Evolutionary conservation across 2,329 filamentous ascomycete genomes (phyloP).

Genomic region (Colletotrichum zoysiae): DNA sequence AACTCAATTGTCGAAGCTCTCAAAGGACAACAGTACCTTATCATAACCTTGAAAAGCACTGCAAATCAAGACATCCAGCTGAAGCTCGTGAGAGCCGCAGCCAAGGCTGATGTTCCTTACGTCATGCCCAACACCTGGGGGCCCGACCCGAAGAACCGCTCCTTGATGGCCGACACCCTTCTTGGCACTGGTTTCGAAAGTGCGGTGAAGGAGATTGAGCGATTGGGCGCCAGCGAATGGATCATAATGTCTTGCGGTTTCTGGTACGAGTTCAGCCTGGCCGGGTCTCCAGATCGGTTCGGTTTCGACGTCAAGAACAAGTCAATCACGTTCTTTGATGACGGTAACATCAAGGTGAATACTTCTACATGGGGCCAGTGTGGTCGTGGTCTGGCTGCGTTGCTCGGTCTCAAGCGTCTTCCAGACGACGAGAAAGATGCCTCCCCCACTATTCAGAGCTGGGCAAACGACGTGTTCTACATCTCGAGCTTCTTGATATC

Average conservation of each 20-base stretch:
- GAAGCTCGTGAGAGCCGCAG: constrained; percentile 63
- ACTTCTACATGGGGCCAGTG: constrained; percentile 71
- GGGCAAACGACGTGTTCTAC: constrained; percentile 62
- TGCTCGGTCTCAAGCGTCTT: constrained; percentile 56
- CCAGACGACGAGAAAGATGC: constrained; percentile 39
- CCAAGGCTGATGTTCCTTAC: constrained; percentile 63
- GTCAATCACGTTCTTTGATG: constrained; percentile 63
- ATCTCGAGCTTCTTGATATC: constrained; percentile 68
- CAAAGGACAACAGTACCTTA: constrained; percentile 64
- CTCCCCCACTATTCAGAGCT: constrained; percentile 45
- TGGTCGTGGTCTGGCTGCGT: constrained; percentile 54
- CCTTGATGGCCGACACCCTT: constrained; percentile 14
- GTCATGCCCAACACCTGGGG: constrained; percentile 64
- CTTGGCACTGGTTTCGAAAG: constrained; percentile 37
- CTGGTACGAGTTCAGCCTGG: constrained; percentile 67
- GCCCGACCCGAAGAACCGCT: constrained; percentile 46
- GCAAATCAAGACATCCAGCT: constrained; percentile 57
- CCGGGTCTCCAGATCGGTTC: constrained; percentile 47
- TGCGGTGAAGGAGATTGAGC: constrained; percentile 54
- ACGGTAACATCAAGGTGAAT: constrained; percentile 68
- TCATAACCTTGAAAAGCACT: constrained; percentile 61
- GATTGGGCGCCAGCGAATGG: constrained; percentile 48
- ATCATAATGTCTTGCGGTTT: constrained; percentile 59
- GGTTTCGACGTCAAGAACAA: constrained; percentile 64
- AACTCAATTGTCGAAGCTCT: constrained; percentile 61